Percentiles rank a stretch among this genome's conserved stretches.
Conservation (phyloP, 176 grass and related monocot genomes). For the Areca catechu region DNA sequence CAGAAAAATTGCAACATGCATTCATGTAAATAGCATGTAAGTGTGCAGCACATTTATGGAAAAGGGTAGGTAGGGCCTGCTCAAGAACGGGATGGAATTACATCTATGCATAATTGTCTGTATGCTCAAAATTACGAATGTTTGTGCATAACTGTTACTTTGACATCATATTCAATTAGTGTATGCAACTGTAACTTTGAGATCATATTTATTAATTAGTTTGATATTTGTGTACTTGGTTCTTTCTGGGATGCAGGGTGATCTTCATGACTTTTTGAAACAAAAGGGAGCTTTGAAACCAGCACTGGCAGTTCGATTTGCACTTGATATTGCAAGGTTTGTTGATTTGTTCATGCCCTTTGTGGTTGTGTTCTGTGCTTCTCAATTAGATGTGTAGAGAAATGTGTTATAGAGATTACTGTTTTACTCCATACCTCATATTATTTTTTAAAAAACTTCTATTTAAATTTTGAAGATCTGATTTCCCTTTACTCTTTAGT, state of each 20-base stretch:
- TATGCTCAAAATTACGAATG: no score
- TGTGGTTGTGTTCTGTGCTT: not conserved
- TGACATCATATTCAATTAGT: no score
- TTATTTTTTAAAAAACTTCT: not conserved
- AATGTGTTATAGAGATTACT: not conserved
- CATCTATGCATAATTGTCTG: no score
- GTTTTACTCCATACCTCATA: no score
- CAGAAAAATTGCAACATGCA: no score
- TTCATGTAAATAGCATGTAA: no score
- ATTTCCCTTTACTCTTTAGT: not conserved
- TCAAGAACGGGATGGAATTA: no score
- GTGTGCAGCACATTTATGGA: no score
- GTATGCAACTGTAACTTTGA: no score
- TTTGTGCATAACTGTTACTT: no score
- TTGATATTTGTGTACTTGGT: not conserved
- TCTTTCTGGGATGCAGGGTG: constrained; percentile 45
- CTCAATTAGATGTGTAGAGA: not conserved
- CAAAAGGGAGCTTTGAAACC: constrained; percentile 48
- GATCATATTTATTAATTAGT: no score
- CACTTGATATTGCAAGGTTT: constrained; percentile 98
- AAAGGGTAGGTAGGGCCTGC: no score
- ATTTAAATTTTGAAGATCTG: not conserved
- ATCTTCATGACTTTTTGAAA: constrained; percentile 56
- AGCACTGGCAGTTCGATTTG: constrained; percentile 63
- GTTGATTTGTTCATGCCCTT: constrained; percentile 9